A percentile compares a stretch with the other conserved stretches of the same genome.
These are phyloP conservation scores for Hippophae gyantsensis DNA, from an alignment of 306 rosid species.

Conservation along the genomic window DNA sequence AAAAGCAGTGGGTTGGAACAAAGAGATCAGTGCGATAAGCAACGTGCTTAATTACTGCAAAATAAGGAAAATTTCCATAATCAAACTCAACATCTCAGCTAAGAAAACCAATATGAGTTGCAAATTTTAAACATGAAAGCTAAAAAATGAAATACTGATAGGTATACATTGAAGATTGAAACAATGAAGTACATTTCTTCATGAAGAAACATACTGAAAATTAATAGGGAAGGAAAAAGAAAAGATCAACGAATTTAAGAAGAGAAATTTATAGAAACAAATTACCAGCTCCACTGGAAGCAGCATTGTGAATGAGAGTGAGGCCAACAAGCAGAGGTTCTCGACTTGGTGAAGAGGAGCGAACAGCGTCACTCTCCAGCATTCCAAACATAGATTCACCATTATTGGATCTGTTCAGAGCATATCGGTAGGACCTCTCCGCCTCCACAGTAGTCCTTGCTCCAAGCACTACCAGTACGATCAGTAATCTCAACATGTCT, in stretches of 20 bases:
- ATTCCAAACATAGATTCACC: background rate
- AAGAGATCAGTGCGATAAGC: too few relatives aligned
- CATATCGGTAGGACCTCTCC: background rate
- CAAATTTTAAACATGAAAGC: too few relatives aligned
- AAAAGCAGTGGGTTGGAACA: too few relatives aligned
- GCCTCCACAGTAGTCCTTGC: background rate
- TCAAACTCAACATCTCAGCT: too few relatives aligned
- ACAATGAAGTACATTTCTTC: too few relatives aligned
- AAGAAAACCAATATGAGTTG: too few relatives aligned
- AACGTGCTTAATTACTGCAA: too few relatives aligned
- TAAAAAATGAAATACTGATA: too few relatives aligned
- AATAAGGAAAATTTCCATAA: too few relatives aligned
- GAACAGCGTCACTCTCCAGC: conserved; percentile 6
- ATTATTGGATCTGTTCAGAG: background rate
- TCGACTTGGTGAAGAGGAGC: conserved; percentile 4
- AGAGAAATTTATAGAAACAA: conserved; percentile 11
- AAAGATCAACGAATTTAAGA: conserved; percentile 3
- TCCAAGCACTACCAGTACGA: background rate
- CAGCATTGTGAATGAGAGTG: conserved; percentile 66
- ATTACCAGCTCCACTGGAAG: conserved; percentile 65
- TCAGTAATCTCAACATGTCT: too few relatives aligned
- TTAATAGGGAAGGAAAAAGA: background rate
- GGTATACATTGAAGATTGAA: too few relatives aligned
- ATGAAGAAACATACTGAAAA: too few relatives aligned
- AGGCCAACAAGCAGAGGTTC: conserved; percentile 52